Base-by-base conservation (phyloP, 306 rosid genomes). In the Albizia julibrissin region DNA sequence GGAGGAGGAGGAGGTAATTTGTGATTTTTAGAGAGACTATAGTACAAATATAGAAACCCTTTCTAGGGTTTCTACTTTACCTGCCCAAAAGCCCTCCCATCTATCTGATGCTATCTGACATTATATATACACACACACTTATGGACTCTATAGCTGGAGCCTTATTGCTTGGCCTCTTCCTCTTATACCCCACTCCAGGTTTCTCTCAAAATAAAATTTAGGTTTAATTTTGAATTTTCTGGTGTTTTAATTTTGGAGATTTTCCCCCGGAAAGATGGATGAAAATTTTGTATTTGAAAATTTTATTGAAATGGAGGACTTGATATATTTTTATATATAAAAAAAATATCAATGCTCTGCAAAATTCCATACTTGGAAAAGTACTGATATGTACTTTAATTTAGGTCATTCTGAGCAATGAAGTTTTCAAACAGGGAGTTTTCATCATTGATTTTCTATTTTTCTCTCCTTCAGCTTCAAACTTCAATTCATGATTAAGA, bases 31-130 rank as follows among this genome's bases (percentile, higher is more conserved):
- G 79, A 49, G 39, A 47, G 24, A 37, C 10, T 43, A 11, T 47
- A 47, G 52, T 47, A 47, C 52, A 47, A 46, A 24, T 37, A 67
- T 43, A 33, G 66, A 46, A 24, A 67, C 78, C 80, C 78, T 40
- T 74, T 78, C 81, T 91, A 90, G 93, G 93, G 92, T 86, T 88
- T 89, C 72, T 77, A 72, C 72, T 58, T 64, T 80, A 76, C 73
- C 12, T 33, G 83, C 76, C 44, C 73, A 67, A 40, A 22, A 50
- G 77, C 52, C 66, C 29, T 1, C 24, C 61, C 26, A 54, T 74
- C 49, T 44, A 44, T 44, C 68, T 59, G 44, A 74, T 67, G 84
- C 79, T 26, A 52, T 29, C 37, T 75, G 80, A n/a, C 72, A 50
- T 65, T 46, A 75, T 72, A 44, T 49, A n/a, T 81, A 47, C 79